A percentile compares a stretch with the other conserved stretches of the same genome.
These are phyloP conservation scores for Solanum pennellii DNA, from an alignment of 257 asterid genomes.

Conservation along the genomic window DNA sequence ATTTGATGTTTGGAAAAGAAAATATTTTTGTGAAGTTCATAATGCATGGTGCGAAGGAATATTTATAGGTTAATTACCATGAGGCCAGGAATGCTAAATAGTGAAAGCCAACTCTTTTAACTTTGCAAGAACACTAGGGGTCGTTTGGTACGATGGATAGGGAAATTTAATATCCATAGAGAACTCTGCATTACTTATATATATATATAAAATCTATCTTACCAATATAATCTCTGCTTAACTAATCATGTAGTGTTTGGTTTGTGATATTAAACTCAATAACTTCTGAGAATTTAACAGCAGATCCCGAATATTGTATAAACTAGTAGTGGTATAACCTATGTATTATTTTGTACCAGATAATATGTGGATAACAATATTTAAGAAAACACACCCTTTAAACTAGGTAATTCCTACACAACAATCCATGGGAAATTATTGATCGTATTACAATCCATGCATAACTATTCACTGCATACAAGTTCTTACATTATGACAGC, in stretches of 20 bases:
- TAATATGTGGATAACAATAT: background rate
- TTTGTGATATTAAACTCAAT: background rate
- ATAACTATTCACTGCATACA: background rate
- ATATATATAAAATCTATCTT: background rate
- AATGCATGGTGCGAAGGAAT: background rate
- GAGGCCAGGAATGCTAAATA: background rate
- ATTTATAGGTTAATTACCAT: background rate
- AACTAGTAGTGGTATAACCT: background rate
- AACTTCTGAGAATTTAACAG: background rate
- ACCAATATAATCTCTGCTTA: background rate
- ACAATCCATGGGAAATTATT: background rate
- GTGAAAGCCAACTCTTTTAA: background rate
- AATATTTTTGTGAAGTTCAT: background rate
- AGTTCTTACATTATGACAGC: background rate
- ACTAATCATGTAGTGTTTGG: background rate
- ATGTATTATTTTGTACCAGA: background rate
- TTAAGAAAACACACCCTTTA: background rate
- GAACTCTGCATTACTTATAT: background rate
- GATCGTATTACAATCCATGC: background rate
- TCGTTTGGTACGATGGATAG: background rate
- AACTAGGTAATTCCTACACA: background rate
- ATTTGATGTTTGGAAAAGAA: background rate
- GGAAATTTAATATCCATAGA: background rate
- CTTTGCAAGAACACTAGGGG: background rate
- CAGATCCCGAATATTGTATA: rapidly evolving